Evolutionary conservation across 495 filamentous ascomycete species (phyloP), one percentile per base, ranked within the genome.

Genomic region (Penicillium samsonianum): DNA sequence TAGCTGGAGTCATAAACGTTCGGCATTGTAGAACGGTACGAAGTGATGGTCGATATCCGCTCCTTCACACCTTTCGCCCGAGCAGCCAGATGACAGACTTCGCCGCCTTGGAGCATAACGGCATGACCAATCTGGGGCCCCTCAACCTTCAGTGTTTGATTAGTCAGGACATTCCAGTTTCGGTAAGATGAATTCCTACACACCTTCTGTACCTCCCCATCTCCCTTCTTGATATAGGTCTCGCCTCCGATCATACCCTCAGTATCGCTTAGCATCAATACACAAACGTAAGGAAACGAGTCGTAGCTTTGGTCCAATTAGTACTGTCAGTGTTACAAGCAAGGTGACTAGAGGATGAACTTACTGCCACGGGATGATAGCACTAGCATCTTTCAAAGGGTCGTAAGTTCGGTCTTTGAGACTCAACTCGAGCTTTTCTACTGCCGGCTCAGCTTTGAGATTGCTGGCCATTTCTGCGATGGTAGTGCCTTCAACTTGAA

Each of bases 231-330:
- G 17, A 74, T 66, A 47, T 72, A 67, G 9, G 72, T 74, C 52
- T 74, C 72, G 16, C 72, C 70, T 0, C 70, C 72, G 19, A 68
- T 47, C 72, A 74, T 73, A 12, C 60, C 52, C 3, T 63, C 57
- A 2, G 72, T 72, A 20, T 73, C 68, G 38, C 64, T 68, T 12
- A 74, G 49, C 72, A 74, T 74, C 9, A 67, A 22, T 1, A 74
- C 70, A 46, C 62, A 70, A 16, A 74, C 70, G 52, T 65, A 74
- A 19, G 70, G 72, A 57, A 73, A 73, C 12, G 66, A 73, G 57
- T 73, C 72, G 30, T 70, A 58, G 45, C 61, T 63, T 49, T 53
- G 1, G 7, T 8, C 12, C 7, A 22, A 2, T 55, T 55, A 55
- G 38, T 38, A n/a, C 2, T 6, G 20, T 10, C 4, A 4, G 12